Base-by-base conservation (phyloP, 2,329 filamentous ascomycete genomes). In the Nemania diffusa region DNA sequence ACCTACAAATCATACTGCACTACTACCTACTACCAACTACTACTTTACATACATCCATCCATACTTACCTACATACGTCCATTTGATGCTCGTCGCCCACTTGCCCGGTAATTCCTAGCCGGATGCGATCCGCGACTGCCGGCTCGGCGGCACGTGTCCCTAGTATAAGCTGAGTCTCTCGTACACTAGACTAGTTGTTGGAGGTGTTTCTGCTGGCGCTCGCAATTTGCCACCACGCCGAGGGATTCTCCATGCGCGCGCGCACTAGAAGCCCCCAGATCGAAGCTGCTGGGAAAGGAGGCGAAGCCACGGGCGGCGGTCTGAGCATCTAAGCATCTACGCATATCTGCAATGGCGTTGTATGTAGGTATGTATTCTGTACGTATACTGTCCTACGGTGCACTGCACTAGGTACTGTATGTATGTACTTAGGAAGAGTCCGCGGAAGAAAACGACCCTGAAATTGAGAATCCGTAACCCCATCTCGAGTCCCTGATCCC, bases 81-180 rank as follows among this genome's bases (percentile, higher is more conserved):
- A 29, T 32, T 52, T 52, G 56, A 56, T 29, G 44, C 51, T 40
- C 27, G 22, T 52, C 40, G 29, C 27, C 57, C 60, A 64, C 57
- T 59, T 57, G 37, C 29, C 8, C 51, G 57, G 52, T 62, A 64
- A 62, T 59, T 64, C 62, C 53, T 67, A 70, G 64, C 71, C 73
- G 74, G 74, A 74, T 74, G 67, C 65, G 64, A 75, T 70, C 74
- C 74, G 73, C 69, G 69, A 69, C 40, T 67, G 70, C 68, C 69
- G 66, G 64, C 37, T 65, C 53, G 42, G 56, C 64, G 65, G 70
- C 72, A 72, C 69, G 67, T 62, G n/a, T 59, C 24, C 63, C 56
- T 63, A 63, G 56, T 40, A 64, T 64, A 64, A 65, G 44, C 48
- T 64, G 66, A 67, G 63, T 68, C n/a, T n/a, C n/a, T n/a, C n/a